Conservation (phyloP, 345 rosid genomes). For the Nephelium lappaceum region DNA sequence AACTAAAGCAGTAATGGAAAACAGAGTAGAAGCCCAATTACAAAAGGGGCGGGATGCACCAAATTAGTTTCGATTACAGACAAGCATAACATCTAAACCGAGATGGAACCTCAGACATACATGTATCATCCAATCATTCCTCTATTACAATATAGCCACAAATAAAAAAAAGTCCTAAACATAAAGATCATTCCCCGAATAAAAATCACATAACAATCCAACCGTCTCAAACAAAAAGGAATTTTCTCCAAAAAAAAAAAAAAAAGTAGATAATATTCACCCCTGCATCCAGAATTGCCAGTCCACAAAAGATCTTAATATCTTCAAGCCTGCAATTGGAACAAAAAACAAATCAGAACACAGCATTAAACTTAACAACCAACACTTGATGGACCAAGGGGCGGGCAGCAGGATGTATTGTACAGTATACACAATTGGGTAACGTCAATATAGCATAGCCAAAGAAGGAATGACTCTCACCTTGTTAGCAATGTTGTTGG, state of each 20-base stretch:
- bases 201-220: conserved; percentile 23
- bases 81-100: conserved; percentile 14
- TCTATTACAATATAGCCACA: conserved; percentile 35
- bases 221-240: conserved; percentile 17
- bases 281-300: conserved; percentile 63
- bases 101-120: conserved; percentile 16
- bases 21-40: no score
- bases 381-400: not conserved
- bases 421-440: not conserved
- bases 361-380: not conserved
- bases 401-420: not conserved
- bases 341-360: conserved; percentile 1
- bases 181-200: conserved; percentile 10
- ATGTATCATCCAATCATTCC: conserved; percentile 23
- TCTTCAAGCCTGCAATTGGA: conserved; percentile 44
- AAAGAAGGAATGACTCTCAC: conserved; percentile 29
- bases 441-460: not conserved
- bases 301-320: conserved; percentile 25
- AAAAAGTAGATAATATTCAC: conserved; percentile 53
- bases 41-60: not conserved
- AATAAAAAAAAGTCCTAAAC: conserved; percentile 21
- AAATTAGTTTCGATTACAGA: conserved; percentile 25
- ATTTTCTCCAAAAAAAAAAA: not conserved
- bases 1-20: no score
- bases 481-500: conserved; percentile 85